Percentiles rank a stretch among this genome's conserved stretches.
phyloP scores from a whole-genome alignment of 257 asterid species.

The Solanum gracilifrons region DNA sequence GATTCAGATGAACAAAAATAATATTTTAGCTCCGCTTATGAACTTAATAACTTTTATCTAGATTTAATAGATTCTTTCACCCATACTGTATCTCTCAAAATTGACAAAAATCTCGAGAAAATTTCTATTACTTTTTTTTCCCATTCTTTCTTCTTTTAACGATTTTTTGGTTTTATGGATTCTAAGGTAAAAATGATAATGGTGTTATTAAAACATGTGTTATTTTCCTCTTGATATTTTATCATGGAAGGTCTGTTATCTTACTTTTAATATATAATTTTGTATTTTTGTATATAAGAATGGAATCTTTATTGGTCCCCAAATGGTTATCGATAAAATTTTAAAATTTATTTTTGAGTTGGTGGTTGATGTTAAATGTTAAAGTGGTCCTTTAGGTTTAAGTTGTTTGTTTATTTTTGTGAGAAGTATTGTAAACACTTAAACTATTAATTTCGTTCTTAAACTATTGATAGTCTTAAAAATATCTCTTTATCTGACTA shows the following conservation, averaged over 20 bases:
- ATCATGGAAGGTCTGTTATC: background rate
- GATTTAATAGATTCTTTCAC: background rate
- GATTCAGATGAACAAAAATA: no score
- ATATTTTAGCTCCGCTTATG: no score
- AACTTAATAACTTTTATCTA: no score
- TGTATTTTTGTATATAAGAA: background rate
- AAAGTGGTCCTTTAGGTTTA: background rate
- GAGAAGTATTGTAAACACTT: no score
- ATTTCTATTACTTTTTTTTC: background rate
- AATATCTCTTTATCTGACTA: accelerated
- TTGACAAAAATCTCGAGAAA: background rate
- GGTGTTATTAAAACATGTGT: background rate
- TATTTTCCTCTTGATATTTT: background rate
- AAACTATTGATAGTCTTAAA: no score
- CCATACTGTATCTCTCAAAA: background rate
- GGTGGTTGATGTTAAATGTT: background rate
- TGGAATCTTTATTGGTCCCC: background rate
- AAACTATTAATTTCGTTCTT: no score
- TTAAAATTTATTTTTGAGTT: background rate
- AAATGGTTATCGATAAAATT: background rate
- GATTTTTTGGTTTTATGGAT: background rate
- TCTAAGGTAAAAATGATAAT: background rate
- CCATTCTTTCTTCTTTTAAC: background rate
- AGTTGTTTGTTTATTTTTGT: background rate
- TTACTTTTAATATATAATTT: background rate